Conservation (phyloP, 108 stramenopile genomes). For the Pseudonitzschia delicatissima region DNA sequence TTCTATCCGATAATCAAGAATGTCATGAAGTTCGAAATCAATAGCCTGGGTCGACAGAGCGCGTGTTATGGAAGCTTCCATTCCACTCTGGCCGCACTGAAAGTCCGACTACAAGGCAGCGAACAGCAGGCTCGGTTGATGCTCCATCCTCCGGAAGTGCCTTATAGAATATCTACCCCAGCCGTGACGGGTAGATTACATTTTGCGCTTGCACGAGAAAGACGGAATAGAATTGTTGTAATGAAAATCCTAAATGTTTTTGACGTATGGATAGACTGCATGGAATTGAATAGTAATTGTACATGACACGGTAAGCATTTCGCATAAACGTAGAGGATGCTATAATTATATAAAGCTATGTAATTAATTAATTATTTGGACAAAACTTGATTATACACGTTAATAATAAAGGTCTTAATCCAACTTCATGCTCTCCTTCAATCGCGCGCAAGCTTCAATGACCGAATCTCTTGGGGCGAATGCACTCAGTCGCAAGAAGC, state of each 20-base stretch:
- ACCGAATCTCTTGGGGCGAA: constrained; percentile 90
- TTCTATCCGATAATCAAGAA: constrained; percentile 21
- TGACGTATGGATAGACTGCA: no score
- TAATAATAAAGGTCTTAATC: not conserved
- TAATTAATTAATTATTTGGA: no score
- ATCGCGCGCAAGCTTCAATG: constrained; percentile 86
- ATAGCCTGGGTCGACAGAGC: constrained; percentile 14
- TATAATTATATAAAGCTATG: no score
- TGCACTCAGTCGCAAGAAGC: constrained; percentile 91
- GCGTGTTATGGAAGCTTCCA: constrained; percentile 15
- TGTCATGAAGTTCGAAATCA: constrained; percentile 24
- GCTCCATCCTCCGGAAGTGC: constrained; percentile 13
- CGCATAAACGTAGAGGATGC: no score
- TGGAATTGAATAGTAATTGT: no score
- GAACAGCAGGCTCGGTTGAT: not conserved
- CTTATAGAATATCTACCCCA: constrained; percentile 6
- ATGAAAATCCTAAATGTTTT: no score
- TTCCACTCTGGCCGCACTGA: constrained; percentile 17
- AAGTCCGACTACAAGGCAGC: constrained; percentile 15
- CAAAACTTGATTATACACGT: no score
- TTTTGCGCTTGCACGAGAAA: no score
- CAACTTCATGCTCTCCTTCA: constrained; percentile 53
- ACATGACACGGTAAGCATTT: no score
- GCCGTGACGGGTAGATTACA: no score
- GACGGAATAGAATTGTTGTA: no score